Base-by-base conservation (phyloP, 148 eudicot species). In the Beta vulgaris region DNA sequence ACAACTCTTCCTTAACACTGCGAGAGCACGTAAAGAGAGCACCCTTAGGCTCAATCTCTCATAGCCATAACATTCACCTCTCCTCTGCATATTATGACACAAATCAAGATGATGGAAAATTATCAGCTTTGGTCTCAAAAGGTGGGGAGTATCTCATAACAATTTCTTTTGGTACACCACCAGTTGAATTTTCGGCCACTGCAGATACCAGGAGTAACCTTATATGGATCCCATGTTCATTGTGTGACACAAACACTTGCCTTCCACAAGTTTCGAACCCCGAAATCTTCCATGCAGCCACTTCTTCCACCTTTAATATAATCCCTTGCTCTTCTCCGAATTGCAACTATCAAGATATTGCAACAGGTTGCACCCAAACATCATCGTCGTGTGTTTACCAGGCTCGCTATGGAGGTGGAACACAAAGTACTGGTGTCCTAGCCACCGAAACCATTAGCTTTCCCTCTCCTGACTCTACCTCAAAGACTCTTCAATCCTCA, bases 121-220 rank as follows among this genome's bases (percentile, higher is more conserved):
- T n/a, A n/a, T n/a, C 11, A 32, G 13, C 7, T 13, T 1, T 78
- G 16, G 55, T 23, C n/a, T 65, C 64, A 7, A 37, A 48, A 10
- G 59, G 42, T 11, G 80, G 72, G 18, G 69, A 32, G 3, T 82
- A 82, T 34, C 61, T 63, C 28, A 46, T 79, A 69, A 82, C 67
- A 54, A 46, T 76, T 7, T 37, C 79, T 0, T 2, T 79, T 13
- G 83, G 87, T 3, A 85, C 83, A 15, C 85, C 85, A 46, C 71
- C 81, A 11, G 57, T 69, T 15, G 81, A 74, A 2, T 62, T 67
- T 6, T 8, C 72, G 6, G 83, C 74, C 1, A 16, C 68, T 6
- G 81, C 72, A 26, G 87, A 85, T 46, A 85, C 85, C 1, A 85
- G 85, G 16, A 85, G 87, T 34, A 82, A 82, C 49, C 60, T 80